Evolutionary conservation across 345 rosid genomes (phyloP).

Genomic region (Cardamine occulta): DNA sequence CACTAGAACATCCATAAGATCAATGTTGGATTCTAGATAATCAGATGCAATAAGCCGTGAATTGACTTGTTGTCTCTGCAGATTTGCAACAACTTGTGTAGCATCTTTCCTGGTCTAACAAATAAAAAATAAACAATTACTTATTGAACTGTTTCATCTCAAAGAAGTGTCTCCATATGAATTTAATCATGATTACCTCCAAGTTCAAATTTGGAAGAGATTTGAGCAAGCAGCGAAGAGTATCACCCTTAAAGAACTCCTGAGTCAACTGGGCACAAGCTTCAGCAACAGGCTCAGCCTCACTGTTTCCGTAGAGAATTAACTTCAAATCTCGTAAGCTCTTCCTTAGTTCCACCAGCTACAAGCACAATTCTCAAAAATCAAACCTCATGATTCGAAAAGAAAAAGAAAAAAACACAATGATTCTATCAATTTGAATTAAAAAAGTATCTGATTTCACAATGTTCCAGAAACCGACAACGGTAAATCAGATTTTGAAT

Average conservation of each 20-base stretch:
- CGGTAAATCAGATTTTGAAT: neutral
- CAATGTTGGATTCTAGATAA: conserved; percentile 80
- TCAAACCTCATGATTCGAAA: neutral
- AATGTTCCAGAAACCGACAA: neutral
- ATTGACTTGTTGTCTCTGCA: conserved; percentile 95
- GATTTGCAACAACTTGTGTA: conserved; percentile 96
- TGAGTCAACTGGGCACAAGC: conserved; percentile 91
- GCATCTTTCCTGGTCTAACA: conserved; percentile 92
- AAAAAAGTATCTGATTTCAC: neutral
- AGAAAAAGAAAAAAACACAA: neutral
- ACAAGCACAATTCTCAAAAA: conserved; percentile 25
- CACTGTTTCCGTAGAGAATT: conserved; percentile 92
- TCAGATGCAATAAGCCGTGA: conserved; percentile 89
- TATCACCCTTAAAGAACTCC: conserved; percentile 86
- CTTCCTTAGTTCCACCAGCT: conserved; percentile 78
- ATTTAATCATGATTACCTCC: conserved; percentile 60
- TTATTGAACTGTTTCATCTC: neutral
- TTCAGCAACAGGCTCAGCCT: conserved; percentile 90
- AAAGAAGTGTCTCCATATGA: neutral
- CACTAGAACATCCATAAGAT: conserved; percentile 79
- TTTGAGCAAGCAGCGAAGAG: conserved; percentile 66
- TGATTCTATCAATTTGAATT: neutral
- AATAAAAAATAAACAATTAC: neutral
- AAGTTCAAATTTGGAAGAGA: conserved; percentile 80
- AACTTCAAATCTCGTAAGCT: conserved; percentile 84